phyloP scores from a whole-genome alignment of 108 stramenopile genomes.

The Cyclotella choctawhatcheeana region DNA sequence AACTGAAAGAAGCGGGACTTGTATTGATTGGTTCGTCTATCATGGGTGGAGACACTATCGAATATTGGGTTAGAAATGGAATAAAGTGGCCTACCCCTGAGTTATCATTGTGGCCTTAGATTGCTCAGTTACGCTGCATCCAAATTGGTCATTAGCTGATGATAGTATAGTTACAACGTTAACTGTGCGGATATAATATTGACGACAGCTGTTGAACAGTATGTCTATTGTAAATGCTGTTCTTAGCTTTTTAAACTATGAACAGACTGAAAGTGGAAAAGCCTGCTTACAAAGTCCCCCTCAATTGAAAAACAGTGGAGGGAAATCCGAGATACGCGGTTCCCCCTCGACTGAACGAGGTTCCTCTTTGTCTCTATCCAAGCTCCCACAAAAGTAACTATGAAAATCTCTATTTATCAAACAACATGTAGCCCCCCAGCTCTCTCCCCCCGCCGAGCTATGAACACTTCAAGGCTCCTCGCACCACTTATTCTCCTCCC shows the following conservation, averaged over 20 bases:
- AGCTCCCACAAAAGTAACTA: neutral
- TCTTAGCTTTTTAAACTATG: too few species aligned
- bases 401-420: neutral
- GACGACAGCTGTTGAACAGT: too few species aligned
- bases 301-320: too few species aligned
- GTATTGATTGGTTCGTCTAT: conserved; percentile 42
- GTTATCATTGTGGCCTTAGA: conserved; percentile 60
- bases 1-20: conserved; percentile 64
- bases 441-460: too few species aligned
- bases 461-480: conserved; percentile 99
- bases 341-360: neutral
- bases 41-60: conserved; percentile 61
- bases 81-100: conserved; percentile 65
- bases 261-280: neutral
- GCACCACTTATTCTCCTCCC: conserved; percentile 99
- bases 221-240: neutral
- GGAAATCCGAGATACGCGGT: too few species aligned
- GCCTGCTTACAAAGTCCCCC: neutral
- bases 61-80: conserved; percentile 66
- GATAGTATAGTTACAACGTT: too few species aligned
- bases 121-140: neutral
- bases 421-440: too few species aligned
- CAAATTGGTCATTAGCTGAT: neutral
- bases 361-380: neutral
- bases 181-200: too few species aligned